A percentile compares a stretch with the other conserved stretches of the same genome.
These are phyloP conservation scores for Waitea zeae DNA, from an alignment of 1,284 basidiomycete species.

Conservation along the genomic window DNA sequence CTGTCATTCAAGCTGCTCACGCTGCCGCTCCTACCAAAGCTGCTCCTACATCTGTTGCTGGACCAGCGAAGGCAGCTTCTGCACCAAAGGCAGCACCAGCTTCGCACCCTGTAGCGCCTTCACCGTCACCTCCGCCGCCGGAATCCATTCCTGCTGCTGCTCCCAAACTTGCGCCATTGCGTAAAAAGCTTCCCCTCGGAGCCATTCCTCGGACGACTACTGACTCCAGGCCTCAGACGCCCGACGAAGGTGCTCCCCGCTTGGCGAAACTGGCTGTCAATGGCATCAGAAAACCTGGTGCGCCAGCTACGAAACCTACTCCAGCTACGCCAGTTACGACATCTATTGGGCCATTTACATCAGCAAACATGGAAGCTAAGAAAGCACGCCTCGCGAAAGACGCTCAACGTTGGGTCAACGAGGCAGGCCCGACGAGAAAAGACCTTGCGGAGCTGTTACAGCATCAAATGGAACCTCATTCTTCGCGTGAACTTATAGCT, in stretches of 20 bases:
- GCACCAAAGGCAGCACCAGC: constrained; percentile 8
- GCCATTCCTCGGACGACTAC: constrained; percentile 15
- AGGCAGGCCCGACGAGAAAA: constrained; percentile 64
- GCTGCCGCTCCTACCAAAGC: constrained; percentile 14
- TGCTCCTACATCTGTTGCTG: constrained; percentile 9
- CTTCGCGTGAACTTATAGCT: constrained; percentile 60
- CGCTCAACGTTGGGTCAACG: constrained; percentile 67
- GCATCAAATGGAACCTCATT: constrained; percentile 80
- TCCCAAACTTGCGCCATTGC: constrained; percentile 15
- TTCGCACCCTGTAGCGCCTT: constrained; percentile 11
- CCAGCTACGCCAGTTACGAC: constrained; percentile 15
- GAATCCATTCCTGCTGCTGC: constrained; percentile 16
- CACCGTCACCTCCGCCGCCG: constrained; percentile 17
- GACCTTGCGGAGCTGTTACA: constrained; percentile 81
- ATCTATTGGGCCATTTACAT: constrained; percentile 35
- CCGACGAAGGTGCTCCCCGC: constrained; percentile 27
- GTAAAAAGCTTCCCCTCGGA: constrained; percentile 52
- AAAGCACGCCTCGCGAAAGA: constrained; percentile 66
- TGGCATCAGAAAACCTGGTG: constrained; percentile 32
- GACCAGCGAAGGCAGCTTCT: constrained; percentile 8
- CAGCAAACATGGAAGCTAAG: constrained; percentile 61
- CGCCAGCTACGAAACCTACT: constrained; percentile 12
- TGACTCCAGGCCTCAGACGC: constrained; percentile 34
- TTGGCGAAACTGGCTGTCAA: constrained; percentile 21
- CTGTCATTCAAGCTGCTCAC: constrained; percentile 72